A percentile compares a stretch with the other conserved stretches of the same genome.
Conservation (phyloP, 2,329 filamentous ascomycete species). For the Lizonia empirigonia region DNA sequence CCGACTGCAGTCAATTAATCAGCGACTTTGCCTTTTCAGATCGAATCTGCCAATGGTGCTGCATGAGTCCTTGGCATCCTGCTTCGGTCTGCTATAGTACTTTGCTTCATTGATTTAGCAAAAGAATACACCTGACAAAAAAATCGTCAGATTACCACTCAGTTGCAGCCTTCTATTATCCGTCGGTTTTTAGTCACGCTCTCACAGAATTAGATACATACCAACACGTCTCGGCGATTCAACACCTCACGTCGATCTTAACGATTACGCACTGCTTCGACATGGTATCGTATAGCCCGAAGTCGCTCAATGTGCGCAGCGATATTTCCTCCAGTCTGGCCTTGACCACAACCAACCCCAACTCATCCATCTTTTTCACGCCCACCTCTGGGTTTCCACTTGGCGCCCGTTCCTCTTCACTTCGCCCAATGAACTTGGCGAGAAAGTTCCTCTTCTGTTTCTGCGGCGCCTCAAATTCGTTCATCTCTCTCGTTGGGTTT, state of each 20-base stretch:
- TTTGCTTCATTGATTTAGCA: conserved; percentile 4
- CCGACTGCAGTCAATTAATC: not conserved
- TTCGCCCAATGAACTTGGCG: conserved; percentile 29
- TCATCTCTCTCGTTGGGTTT: conserved; percentile 10
- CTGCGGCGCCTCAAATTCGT: not conserved
- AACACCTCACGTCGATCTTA: conserved; percentile 40
- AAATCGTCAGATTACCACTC: not conserved
- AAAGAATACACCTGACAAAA: conserved; percentile 4
- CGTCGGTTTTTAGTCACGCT: no score
- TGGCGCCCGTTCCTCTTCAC: conserved; percentile 26
- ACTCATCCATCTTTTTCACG: conserved; percentile 13
- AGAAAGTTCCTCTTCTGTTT: conserved; percentile 28
- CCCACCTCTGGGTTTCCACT: conserved; percentile 31
- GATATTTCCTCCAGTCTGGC: conserved; percentile 42
- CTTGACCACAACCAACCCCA: conserved; percentile 33
- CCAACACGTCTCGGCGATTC: conserved; percentile 4
- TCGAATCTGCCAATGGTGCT: not conserved
- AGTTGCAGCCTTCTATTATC: no score
- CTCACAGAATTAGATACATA: not conserved
- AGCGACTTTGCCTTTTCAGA: not conserved
- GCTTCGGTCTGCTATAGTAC: not conserved
- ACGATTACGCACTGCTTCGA: conserved; percentile 42
- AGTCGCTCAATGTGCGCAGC: conserved; percentile 42
- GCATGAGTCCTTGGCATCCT: not conserved
- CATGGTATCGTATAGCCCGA: conserved; percentile 46